Percentiles rank a stretch among this genome's conserved stretches.
Conservation (phyloP, 768 basidiomycete genomes). For the Tylopilus sp. region DNA sequence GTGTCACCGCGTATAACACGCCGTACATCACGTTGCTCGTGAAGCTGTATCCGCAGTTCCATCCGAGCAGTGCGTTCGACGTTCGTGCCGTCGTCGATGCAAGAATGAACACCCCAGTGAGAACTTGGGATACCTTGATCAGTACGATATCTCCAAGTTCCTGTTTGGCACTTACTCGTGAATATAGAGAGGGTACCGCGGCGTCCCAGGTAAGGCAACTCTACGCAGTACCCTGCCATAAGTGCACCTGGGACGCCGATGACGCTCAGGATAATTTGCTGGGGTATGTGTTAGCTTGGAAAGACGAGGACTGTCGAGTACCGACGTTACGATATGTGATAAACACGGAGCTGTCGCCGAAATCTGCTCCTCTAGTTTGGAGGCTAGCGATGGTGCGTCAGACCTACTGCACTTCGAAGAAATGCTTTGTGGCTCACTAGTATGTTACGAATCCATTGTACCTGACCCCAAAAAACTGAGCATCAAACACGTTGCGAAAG, state of each 20-base stretch:
- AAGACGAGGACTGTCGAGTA: not conserved
- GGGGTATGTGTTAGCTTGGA: conserved; percentile 6
- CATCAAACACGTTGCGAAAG: not conserved
- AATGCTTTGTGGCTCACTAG: conserved; percentile 37
- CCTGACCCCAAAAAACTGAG: conserved; percentile 23
- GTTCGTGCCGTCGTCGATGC: conserved; percentile 53
- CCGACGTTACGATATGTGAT: conserved; percentile 71
- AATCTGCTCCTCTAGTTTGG: conserved; percentile 59
- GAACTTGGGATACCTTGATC: conserved; percentile 23
- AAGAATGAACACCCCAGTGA: conserved; percentile 58
- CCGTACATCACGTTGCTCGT: conserved; percentile 58
- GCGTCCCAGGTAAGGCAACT: conserved; percentile 48
- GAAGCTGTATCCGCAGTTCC: conserved; percentile 59
- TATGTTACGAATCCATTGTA: conserved; percentile 54
- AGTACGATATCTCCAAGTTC: not conserved
- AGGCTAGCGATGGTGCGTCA: conserved; percentile 40
- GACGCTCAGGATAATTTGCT: conserved; percentile 57
- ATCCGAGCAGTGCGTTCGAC: conserved; percentile 49
- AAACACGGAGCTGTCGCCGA: conserved; percentile 66
- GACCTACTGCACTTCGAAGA: not conserved
- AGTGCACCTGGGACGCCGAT: conserved; percentile 57
- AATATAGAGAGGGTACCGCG: conserved; percentile 52
- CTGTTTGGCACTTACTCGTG: conserved; percentile 34
- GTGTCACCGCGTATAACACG: conserved; percentile 40
- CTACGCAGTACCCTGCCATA: conserved; percentile 52